phyloP scores from a whole-genome alignment of 2,329 filamentous ascomycete species.

The Sporothrix luriei region DNA sequence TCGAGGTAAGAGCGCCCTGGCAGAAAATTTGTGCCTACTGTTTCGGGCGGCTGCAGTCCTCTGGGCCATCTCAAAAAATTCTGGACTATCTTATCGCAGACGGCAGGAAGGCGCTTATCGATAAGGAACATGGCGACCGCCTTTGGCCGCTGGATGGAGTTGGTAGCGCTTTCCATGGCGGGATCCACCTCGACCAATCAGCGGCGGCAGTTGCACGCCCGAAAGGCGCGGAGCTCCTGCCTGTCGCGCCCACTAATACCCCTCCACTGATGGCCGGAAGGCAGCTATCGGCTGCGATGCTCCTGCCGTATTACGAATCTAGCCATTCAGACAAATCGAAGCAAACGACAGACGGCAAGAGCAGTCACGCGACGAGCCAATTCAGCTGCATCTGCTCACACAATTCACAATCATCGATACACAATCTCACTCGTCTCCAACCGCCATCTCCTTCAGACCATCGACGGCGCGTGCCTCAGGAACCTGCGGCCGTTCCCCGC shows the following conservation, averaged over 20 bases:
- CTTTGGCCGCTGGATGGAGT: constrained; percentile 14
- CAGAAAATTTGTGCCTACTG: constrained; percentile 31
- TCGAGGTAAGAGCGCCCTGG: constrained; percentile 25
- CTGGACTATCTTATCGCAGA: constrained; percentile 33
- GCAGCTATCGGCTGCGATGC: neutral
- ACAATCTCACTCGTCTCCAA: neutral
- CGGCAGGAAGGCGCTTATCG: constrained; percentile 28
- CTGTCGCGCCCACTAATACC: constrained; percentile 8
- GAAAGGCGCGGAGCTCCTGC: neutral
- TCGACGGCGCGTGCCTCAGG: neutral
- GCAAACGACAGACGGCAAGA: neutral
- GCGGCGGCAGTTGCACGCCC: neutral
- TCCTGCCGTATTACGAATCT: neutral
- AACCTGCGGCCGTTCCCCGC: neutral
- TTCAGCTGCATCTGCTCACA: neutral
- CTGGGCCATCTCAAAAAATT: constrained; percentile 28
- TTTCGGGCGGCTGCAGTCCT: constrained; percentile 19
- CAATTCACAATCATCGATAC: neutral
- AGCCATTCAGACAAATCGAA: constrained; percentile 12
- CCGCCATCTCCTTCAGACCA: neutral
- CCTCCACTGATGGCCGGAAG: constrained; percentile 2
- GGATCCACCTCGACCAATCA: constrained; percentile 10
- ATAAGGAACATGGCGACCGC: constrained; percentile 25
- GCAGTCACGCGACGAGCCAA: constrained; percentile 4
- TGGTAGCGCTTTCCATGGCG: constrained; percentile 21